Percentiles rank a stretch among this genome's conserved stretches.
Conservation (phyloP, 345 rosid species). For the Eucalyptus regnans region DNA sequence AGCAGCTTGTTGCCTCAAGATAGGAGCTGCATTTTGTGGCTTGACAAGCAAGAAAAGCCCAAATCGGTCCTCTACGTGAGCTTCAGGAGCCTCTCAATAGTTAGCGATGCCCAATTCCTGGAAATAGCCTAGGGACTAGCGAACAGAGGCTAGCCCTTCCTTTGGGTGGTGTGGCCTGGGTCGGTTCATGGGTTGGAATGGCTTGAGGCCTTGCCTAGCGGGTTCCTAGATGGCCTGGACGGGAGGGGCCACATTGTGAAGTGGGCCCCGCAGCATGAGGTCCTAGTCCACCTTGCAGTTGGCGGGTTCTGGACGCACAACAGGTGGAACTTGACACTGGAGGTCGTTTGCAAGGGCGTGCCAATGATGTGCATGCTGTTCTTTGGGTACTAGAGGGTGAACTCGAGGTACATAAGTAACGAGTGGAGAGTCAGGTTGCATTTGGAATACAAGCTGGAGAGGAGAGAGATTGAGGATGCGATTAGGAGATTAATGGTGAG, state of each 20-base stretch:
- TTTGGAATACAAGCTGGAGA: neutral
- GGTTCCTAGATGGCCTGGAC: neutral
- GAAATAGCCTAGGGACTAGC: neutral
- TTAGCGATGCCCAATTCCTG: neutral
- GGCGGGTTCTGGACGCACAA: neutral
- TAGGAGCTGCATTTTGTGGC: conserved; percentile 14
- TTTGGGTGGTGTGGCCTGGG: neutral
- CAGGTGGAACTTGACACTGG: neutral
- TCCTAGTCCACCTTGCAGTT: neutral
- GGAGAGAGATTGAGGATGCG: neutral
- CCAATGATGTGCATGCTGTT: neutral
- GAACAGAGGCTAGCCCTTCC: neutral
- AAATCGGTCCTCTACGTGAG: conserved; percentile 17
- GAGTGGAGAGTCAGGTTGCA: neutral
- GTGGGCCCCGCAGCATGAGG: neutral
- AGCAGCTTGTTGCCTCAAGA: conserved; percentile 7
- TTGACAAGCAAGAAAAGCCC: conserved; percentile 6
- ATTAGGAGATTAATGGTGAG: neutral
- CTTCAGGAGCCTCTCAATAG: conserved; percentile 18
- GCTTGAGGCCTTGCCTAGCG: neutral
- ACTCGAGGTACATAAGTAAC: neutral
- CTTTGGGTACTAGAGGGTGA: neutral
- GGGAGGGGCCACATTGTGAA: neutral
- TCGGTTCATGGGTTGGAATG: neutral
- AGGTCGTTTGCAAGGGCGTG: neutral